Base-by-base conservation (phyloP, 2,329 filamentous ascomycete species). In the Zymoseptoria pseudotritici region DNA sequence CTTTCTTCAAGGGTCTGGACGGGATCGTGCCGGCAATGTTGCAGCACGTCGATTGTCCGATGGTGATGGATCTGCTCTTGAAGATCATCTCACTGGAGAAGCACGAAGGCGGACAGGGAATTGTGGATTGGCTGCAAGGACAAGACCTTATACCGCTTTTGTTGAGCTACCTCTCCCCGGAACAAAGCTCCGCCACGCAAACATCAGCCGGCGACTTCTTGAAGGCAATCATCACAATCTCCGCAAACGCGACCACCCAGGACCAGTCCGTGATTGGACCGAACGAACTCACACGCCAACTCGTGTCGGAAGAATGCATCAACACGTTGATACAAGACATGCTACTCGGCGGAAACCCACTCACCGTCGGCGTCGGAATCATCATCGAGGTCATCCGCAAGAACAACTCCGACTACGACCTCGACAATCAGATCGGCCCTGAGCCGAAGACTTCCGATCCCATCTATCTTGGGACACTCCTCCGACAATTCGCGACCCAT, bases 251-350 rank as follows among this genome's bases (percentile, higher is more conserved):
- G 2, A 97, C 93, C 1, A 94, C 96, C 68, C 96, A 97, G 70
- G 94, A 99, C 71, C 92, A 97, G 73, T 94, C 93, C n/a, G 97
- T 95, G 70, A 97, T 99, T 72, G 94, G 94, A 3, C 94, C 94
- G 3, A 99, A 99, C 73, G 94, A 96, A 72, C 83, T 99, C 55
- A 99, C 94, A 4, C 87, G 94, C 50, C 91, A 99, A 75, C 82
- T 99, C 3, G 94, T 99, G 1, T 97, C 94, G 0, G 85, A 88
- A 63, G 77, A 84, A 17, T 97, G 92, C 68, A 86, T 96, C 56
- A 84, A 93, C 70, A 86, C 86, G 61, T 82, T 99, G n/a, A 90
- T 97, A 61, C 80, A 83, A 13, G 90, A 93, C 69, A 99, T 99
- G 94, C 83, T 97, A 13, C 83, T 87, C 56, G 94, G 94, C 49